Percentiles rank a stretch among this genome's conserved stretches.
phyloP scores from a whole-genome alignment of 352 stramenopile genomes.

The Globisporangium lucens region DNA sequence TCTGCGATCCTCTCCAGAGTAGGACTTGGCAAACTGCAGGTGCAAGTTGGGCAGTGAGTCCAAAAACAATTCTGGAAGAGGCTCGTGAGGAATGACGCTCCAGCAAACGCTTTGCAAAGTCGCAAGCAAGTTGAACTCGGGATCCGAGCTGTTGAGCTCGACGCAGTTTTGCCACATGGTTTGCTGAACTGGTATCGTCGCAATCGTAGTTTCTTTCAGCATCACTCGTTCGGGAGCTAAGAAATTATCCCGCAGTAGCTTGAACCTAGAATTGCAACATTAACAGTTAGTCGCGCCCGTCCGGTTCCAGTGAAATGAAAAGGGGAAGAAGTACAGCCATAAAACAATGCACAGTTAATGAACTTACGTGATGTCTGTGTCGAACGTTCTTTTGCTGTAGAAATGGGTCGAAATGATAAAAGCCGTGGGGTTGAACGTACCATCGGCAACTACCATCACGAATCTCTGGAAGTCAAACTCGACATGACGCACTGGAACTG shows the following conservation, averaged over 20 bases:
- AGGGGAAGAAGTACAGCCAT: not conserved
- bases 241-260: conserved; percentile 56
- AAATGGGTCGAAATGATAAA: conserved; percentile 48
- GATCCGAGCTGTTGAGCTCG: conserved; percentile 38
- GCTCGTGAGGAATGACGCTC: conserved; percentile 37
- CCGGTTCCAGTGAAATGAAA: not conserved
- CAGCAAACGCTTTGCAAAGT: conserved; percentile 26
- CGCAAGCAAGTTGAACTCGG: conserved; percentile 36
- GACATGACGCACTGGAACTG: conserved; percentile 41
- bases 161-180: conserved; percentile 33
- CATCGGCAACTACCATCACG: conserved; percentile 45
- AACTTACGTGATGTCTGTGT: conserved; percentile 38
- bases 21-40: conserved; percentile 20
- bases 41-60: conserved; percentile 39
- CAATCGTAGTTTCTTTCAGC: conserved; percentile 43
- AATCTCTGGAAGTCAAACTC: conserved; percentile 61
- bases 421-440: conserved; percentile 40
- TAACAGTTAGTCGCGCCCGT: not conserved
- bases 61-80: conserved; percentile 36
- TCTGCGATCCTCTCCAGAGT: not conserved
- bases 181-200: conserved; percentile 13
- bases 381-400: conserved; percentile 30
- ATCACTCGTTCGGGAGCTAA: conserved; percentile 41
- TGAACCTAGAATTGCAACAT: conserved; percentile 29
- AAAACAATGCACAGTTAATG: not conserved